These are phyloP conservation scores for Dissophora ornata DNA, from an alignment of 192 early-diverging fungal genomes.

Conservation along the genomic window DNA sequence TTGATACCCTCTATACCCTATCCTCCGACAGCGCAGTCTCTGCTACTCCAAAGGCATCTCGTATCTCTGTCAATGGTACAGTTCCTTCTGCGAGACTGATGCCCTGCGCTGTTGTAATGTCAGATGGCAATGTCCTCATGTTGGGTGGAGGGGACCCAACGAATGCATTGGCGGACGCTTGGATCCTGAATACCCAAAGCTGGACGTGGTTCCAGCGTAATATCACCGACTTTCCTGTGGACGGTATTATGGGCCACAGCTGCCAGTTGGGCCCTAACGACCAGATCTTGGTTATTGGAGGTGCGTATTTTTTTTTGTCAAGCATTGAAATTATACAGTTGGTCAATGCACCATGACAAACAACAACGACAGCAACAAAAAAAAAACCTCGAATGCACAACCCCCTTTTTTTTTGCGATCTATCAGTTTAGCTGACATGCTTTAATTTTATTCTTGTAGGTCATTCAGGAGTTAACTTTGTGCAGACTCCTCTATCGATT, in stretches of 20 bases:
- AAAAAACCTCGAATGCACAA: no score
- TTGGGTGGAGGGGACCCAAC: conserved; percentile 20
- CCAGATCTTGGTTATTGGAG: conserved; percentile 47
- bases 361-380: neutral
- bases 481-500: conserved; percentile 14
- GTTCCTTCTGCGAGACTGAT: conserved; percentile 20
- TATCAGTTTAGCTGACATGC: no score
- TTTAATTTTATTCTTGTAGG: no score
- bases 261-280: conserved; percentile 17
- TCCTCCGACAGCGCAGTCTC: conserved; percentile 11
- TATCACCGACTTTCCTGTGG: conserved; percentile 14
- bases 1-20: conserved; percentile 37
- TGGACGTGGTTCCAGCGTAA: conserved; percentile 29
- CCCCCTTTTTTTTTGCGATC: no score
- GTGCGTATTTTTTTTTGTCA: no score
- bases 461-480: conserved; percentile 3
- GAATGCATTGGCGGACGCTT: conserved; percentile 20
- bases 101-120: conserved; percentile 28
- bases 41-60: conserved; percentile 9
- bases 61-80: neutral
- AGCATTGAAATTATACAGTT: no score
- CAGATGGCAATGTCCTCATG: conserved; percentile 28
- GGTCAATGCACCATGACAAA: no score
- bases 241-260: conserved; percentile 41
- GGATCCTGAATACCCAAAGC: conserved; percentile 33